A percentile compares a stretch with the other conserved stretches of the same genome.
Evolutionary conservation across 306 rosid species (phyloP).

Genomic region (Herpetospermum pedunculosum): DNA sequence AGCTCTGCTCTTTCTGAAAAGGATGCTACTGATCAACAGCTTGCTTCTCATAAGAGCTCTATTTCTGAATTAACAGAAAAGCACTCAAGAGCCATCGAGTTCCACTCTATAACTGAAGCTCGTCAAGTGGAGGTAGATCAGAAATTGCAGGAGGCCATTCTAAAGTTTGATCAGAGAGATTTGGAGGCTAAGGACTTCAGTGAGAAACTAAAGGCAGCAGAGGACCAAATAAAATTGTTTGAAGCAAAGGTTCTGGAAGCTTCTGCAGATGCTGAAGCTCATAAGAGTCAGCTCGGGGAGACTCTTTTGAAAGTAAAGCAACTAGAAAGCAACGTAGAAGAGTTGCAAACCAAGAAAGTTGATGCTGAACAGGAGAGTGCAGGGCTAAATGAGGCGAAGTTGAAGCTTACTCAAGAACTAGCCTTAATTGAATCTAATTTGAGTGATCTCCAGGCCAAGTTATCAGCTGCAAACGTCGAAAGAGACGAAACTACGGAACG

Average conservation of each 20-base stretch:
- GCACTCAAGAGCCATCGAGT: conserved; percentile 56
- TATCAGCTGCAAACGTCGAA: conserved; percentile 37
- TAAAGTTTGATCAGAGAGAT: conserved; percentile 46
- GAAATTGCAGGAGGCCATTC: conserved; percentile 42
- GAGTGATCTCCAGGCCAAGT: conserved; percentile 41
- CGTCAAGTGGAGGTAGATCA: conserved; percentile 35
- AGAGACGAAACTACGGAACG: conserved; percentile 45
- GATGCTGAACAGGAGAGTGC: conserved; percentile 45
- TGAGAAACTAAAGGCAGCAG: conserved; percentile 40
- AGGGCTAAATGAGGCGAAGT: conserved; percentile 40
- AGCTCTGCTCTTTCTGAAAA: conserved; percentile 49
- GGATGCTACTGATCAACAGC: conserved; percentile 40
- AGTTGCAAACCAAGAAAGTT: conserved; percentile 42
- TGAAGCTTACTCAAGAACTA: conserved; percentile 52
- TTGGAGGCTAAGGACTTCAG: conserved; percentile 63
- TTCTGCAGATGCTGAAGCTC: conserved; percentile 27
- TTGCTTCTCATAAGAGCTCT: conserved; percentile 52
- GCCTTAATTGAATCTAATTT: conserved; percentile 45
- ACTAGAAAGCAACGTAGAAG: conserved; percentile 53
- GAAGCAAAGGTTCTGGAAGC: conserved; percentile 44
- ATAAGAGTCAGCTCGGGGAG: conserved; percentile 43
- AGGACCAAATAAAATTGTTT: conserved; percentile 34
- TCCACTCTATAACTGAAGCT: conserved; percentile 36
- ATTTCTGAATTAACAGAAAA: conserved; percentile 50
- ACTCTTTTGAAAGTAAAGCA: conserved; percentile 43